Base-by-base conservation (phyloP, 352 stramenopile genomes). In the Globisporangium barbulae region DNA sequence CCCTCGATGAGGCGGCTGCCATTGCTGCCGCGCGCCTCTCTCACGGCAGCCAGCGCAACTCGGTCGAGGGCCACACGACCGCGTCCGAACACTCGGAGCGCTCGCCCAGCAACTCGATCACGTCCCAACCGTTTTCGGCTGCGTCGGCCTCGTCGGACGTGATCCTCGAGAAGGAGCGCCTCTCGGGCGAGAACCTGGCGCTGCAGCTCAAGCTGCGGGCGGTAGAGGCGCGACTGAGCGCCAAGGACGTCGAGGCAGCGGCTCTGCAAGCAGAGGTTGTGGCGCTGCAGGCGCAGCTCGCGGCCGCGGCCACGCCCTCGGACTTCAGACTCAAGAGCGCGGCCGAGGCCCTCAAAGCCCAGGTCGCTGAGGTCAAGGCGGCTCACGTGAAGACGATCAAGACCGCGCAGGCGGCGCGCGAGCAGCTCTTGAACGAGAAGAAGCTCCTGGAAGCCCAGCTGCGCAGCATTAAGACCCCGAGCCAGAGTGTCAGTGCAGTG, bases 161-260 rank as follows among this genome's bases (percentile, higher is more conserved):
- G 42, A 28, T 71, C 45, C 54, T 78, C 50, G 70, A 81, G 61
- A 89, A 84, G 42, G 69, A 79, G 50, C 69, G 71, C 17, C 61
- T 82, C 48, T 56, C 60, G n/a, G 53, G 53, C 19, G 71, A 88
- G 59, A 86, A 82, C 28, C 68, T 75, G 13, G 54, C 63, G 44
- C 48, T 90, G 54, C 50, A 59, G 25, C 60, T 72, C 10, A 71
- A 85, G 54, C 63, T 90, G 30, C 57, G 69, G 21, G 21, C 49
- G 1, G 65, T 68, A 17, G 63, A 80, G n/a, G 49, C 45, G 12
- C 45, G 33, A 22, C 55, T 78, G 8, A 56, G 48, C n/a, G 60
- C 58, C 30, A 85, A 89, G 59, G 61, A 78, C 42, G 65, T 61
- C 44, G 67, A 79, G 39, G 50, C 89, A 7, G 70, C 45, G 9